Conservation (phyloP, 352 stramenopile species). For the Saprolegnia parasitica region DNA sequence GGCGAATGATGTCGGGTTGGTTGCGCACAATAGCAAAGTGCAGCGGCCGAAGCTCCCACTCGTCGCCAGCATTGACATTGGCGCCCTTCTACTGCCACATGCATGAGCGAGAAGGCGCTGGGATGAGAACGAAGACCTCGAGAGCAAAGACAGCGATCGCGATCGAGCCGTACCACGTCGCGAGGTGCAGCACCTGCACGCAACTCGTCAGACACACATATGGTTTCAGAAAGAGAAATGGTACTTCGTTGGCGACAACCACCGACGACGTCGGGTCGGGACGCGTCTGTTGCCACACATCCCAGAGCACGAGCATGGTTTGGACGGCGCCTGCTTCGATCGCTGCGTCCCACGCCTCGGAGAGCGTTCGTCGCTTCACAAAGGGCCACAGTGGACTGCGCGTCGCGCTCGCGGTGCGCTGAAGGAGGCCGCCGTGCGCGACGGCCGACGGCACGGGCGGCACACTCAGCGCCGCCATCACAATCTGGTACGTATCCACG, state of each 20-base stretch:
- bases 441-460: constrained; percentile 38
- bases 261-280: constrained; percentile 19
- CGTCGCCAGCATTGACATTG: constrained; percentile 67
- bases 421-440: constrained; percentile 4
- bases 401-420: constrained; percentile 33
- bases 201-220: constrained; percentile 7
- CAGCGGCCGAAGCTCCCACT: constrained; percentile 59
- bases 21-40: constrained; percentile 78
- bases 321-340: constrained; percentile 41
- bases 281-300: constrained; percentile 39
- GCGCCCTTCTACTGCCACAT: constrained; percentile 33
- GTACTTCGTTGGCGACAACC: constrained; percentile 61
- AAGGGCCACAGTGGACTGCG: constrained; percentile 58
- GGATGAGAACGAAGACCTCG: constrained; percentile 32
- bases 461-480: constrained; percentile 56
- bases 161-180: constrained; percentile 61
- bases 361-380: constrained; percentile 41
- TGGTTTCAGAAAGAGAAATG: not conserved
- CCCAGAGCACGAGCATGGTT: constrained; percentile 42
- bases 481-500: constrained; percentile 71
- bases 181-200: constrained; percentile 54
- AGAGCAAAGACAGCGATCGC: constrained; percentile 62
- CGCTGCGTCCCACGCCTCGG: constrained; percentile 45
- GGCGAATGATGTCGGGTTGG: constrained; percentile 62
- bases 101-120: not conserved